Conservation (phyloP, 352 stramenopile genomes). For the Aphanomyces astaci region DNA sequence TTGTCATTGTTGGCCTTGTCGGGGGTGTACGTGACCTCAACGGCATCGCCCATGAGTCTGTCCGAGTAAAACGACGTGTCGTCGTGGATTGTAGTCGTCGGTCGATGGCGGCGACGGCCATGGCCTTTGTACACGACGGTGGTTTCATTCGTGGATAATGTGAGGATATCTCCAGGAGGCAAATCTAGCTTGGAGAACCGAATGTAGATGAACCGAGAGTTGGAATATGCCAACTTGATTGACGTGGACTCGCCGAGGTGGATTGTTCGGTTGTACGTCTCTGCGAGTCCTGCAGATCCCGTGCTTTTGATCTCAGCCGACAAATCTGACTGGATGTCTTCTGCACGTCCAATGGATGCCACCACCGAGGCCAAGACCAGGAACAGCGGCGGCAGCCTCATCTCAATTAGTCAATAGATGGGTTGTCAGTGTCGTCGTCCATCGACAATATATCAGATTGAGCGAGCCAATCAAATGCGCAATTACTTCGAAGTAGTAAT, state of each 20-base stretch:
- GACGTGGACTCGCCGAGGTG: not conserved
- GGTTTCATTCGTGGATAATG: not conserved
- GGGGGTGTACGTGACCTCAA: not conserved
- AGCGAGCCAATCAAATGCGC: not conserved
- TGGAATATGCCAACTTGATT: not conserved
- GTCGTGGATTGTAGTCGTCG: not conserved
- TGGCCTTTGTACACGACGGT: conserved; percentile 3
- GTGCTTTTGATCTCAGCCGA: not conserved
- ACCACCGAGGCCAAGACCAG: not conserved
- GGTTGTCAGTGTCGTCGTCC: not conserved
- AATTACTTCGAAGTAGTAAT: too few relatives aligned
- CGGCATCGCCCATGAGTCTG: not conserved
- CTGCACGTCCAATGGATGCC: not conserved
- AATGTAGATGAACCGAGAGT: conserved; percentile 35
- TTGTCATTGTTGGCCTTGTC: too few relatives aligned
- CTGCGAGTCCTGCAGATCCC: not conserved
- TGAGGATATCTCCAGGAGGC: conserved; percentile 25
- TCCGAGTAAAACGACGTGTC: conserved; percentile 6
- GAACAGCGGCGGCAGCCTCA: not conserved
- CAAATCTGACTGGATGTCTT: not conserved
- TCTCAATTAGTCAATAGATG: not conserved
- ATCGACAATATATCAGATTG: not conserved
- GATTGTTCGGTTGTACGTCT: conserved; percentile 4
- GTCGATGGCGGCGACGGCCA: not conserved
- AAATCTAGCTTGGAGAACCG: conserved; percentile 39